Evolutionary conservation across 2,329 filamentous ascomycete genomes (phyloP), one percentile per base, ranked within the genome.

Genomic region (Davidsoniella neocaledoniae): DNA sequence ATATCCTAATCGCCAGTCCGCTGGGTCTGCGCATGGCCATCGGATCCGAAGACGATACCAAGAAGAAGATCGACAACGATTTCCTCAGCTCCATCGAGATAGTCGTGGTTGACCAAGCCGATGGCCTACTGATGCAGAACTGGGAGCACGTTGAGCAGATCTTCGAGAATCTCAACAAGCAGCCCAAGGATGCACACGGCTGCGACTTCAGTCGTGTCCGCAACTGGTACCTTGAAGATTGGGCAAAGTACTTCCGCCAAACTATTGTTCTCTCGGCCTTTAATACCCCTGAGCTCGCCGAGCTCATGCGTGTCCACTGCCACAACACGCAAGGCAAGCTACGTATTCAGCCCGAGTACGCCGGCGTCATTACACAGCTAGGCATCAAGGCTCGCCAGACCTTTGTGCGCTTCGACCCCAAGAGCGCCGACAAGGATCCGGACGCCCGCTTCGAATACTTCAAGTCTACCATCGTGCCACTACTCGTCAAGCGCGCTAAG

Each of bases 111-210:
- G 91, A 98, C 62, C 88, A 96, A 64, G 83, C 86, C 10, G 88
- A 96, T 63, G 87, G 87, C 0, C 75, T 95, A 40, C 76, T 94
- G 7, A 95, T 95, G 87, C 91, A 98, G 63, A 96, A 94, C 63
- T 96, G 90, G 88, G 87, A 95, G 59, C 90, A 98, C 61, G 77
- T 95, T 54, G 85, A 93, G 62, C 85, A 84, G 62, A 83, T 95
- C 58, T 88, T 96, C 60, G 79, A 86, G 55, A 86, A 94, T 62
- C 74, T 98, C 54, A 98, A 98, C 62, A 72, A 83, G 19, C 86
- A 94, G 58, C 90, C 91, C 37, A 86, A 82, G 59, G 85, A 94
- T 58, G 77, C 86, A 1, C 88, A 95, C 63, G 88, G 84, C 56
- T 94, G 86, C 59, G 91, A 98, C 67, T 94, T 96, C 62, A 85